These are phyloP conservation scores for Kodamaea lidongshanica DNA, from an alignment of 805 yeast species.

Conservation along the genomic window DNA sequence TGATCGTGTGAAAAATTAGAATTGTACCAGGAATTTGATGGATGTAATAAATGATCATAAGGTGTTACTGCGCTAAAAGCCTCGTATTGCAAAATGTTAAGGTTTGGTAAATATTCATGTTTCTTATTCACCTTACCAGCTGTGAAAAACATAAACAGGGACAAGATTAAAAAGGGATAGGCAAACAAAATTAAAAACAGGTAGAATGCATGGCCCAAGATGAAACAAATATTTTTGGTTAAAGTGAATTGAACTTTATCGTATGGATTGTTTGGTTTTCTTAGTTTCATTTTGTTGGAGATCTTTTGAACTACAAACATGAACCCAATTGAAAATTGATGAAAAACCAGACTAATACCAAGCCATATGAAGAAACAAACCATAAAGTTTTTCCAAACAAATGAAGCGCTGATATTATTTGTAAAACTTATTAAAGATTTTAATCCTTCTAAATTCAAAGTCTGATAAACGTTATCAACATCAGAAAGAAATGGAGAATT, in stretches of 20 bases:
- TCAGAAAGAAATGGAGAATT: conserved; percentile 6
- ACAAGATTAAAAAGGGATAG: conserved; percentile 39
- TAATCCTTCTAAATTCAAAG: conserved; percentile 38
- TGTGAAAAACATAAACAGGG: conserved; percentile 26
- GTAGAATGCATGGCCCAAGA: conserved; percentile 29
- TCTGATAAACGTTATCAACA: conserved; percentile 39
- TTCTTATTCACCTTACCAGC: conserved; percentile 15
- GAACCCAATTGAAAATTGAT: conserved; percentile 17
- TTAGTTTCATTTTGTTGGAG: conserved; percentile 3
- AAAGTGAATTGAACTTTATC: conserved; percentile 10
- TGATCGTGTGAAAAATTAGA: too few relatives aligned
- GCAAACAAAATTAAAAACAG: conserved; percentile 32
- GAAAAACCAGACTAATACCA: conserved; percentile 16
- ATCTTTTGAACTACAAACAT: conserved; percentile 10
- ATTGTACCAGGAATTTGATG: too few relatives aligned
- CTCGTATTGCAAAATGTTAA: conserved; percentile 12
- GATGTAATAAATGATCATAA: conserved; percentile 18
- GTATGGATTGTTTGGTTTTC: conserved; percentile 3
- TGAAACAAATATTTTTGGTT: conserved; percentile 17
- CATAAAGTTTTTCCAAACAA: conserved; percentile 42
- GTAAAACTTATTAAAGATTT: conserved; percentile 29
- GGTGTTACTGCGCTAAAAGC: conserved; percentile 23
- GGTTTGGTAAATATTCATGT: conserved; percentile 11
- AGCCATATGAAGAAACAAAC: conserved; percentile 26
- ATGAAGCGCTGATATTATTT: conserved; percentile 16